These are phyloP conservation scores for Vanilla planifolia DNA, from an alignment of 106 monocot species.

Conservation along the genomic window DNA sequence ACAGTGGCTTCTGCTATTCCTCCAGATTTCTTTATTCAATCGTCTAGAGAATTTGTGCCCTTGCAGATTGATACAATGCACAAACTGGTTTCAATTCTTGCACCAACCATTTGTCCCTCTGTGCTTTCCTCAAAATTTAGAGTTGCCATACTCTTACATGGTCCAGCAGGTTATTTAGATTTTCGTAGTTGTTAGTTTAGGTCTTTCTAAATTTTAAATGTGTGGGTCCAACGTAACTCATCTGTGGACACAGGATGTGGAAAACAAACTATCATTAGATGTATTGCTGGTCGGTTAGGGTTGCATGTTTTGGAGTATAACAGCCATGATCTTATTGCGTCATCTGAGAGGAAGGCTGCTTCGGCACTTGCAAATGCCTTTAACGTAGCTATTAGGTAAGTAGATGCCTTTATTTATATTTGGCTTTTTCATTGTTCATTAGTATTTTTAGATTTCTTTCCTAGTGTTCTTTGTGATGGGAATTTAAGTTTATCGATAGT, in stretches of 20 bases:
- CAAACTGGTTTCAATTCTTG: conserved; percentile 51
- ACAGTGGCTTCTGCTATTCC: conserved; percentile 67
- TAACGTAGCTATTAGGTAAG: conserved; percentile 58
- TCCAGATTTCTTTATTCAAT: conserved; percentile 42
- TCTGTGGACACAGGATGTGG: conserved; percentile 60
- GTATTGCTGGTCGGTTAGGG: conserved; percentile 60
- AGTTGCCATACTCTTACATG: conserved; percentile 68
- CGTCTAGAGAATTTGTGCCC: conserved; percentile 25
- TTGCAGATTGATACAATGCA: conserved; percentile 64
- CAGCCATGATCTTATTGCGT: conserved; percentile 76
- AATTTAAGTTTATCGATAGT: too few relatives aligned
- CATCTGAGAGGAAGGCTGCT: conserved; percentile 68
- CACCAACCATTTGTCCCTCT: conserved; percentile 63
- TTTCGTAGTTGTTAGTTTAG: conserved; percentile 7
- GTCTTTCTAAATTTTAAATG: not conserved
- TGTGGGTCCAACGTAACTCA: conserved; percentile 2
- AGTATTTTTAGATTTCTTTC: not conserved
- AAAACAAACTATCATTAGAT: conserved; percentile 69
- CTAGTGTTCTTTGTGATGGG: too few relatives aligned
- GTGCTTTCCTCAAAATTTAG: conserved; percentile 61
- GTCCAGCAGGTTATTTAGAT: conserved; percentile 48
- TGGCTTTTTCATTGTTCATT: not conserved
- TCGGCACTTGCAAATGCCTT: conserved; percentile 63
- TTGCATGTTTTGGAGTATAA: conserved; percentile 87
- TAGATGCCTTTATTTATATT: not conserved